Evolutionary conservation across 2,329 filamentous ascomycete species (phyloP).

Genomic region (Trichoderma semiorbis): DNA sequence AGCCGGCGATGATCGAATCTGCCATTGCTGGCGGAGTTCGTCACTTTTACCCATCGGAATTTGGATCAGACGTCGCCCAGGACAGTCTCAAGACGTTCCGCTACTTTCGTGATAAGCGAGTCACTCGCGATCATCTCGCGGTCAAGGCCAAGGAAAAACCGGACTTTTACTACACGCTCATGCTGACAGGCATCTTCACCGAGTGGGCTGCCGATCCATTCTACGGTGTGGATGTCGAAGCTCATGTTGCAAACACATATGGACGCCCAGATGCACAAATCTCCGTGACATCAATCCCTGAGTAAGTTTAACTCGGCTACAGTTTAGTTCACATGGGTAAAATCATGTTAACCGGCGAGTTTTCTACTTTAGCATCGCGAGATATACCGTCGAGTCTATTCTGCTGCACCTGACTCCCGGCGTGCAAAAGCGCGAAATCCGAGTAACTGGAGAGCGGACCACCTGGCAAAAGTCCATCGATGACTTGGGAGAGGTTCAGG

Average conservation of each 20-base stretch:
- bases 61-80: constrained; percentile 1
- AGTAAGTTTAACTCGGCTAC: background rate
- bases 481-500: background rate
- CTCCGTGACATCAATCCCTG: background rate
- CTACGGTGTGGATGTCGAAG: background rate
- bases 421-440: background rate
- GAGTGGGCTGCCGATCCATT: constrained; percentile 1
- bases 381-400: background rate
- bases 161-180: constrained; percentile 3
- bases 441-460: background rate
- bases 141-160: background rate
- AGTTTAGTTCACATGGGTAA: fast-evolving
- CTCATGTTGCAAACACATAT: background rate
- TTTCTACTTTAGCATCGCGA: background rate
- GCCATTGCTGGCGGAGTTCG: background rate
- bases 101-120: constrained; percentile 4
- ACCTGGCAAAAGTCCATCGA: background rate
- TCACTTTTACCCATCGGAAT: constrained; percentile 6
- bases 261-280: background rate
- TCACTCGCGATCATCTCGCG: background rate
- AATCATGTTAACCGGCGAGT: background rate
- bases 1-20: background rate
- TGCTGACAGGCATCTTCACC: constrained; percentile 6
- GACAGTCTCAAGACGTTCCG: background rate
- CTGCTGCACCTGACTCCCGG: background rate